These are phyloP conservation scores for Ustilago hordei DNA, from an alignment of 1,284 basidiomycete species.

Conservation along the genomic window DNA sequence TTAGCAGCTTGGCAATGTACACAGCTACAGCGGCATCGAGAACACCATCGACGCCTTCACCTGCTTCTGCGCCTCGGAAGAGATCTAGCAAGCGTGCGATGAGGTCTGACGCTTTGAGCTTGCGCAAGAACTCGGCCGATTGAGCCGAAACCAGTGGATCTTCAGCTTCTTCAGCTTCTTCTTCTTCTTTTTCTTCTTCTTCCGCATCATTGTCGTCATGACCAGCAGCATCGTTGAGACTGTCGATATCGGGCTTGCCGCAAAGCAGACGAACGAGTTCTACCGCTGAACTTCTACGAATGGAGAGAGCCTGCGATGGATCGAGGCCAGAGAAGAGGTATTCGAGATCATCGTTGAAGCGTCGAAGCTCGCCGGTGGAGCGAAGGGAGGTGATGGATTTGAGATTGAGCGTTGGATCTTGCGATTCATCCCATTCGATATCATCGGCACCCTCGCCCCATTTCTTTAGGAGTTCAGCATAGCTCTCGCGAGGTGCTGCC, in stretches of 20 bases:
- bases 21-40: slow-evolving; percentile 41
- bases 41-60: slow-evolving; percentile 43
- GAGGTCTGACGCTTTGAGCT: slow-evolving; percentile 50
- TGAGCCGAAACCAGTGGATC: slow-evolving; percentile 32
- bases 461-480: slow-evolving; percentile 51
- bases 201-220: slow-evolving; percentile 1
- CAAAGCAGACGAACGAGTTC: slow-evolving; percentile 45
- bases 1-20: slow-evolving; percentile 42
- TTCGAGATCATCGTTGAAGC: slow-evolving; percentile 55
- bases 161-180: slow-evolving; percentile 12
- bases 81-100: slow-evolving; percentile 41
- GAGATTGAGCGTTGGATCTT: slow-evolving; percentile 51
- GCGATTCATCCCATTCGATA: slow-evolving; percentile 55
- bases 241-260: slow-evolving; percentile 35
- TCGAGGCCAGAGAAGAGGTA: slow-evolving; percentile 49
- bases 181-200: slow-evolving; percentile 9
- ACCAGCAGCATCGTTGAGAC: slow-evolving; percentile 21
- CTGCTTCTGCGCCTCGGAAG: slow-evolving; percentile 37
- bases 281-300: slow-evolving; percentile 40
- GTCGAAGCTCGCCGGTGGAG: slow-evolving; percentile 43
- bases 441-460: slow-evolving; percentile 53
- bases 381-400: slow-evolving; percentile 53
- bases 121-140: slow-evolving; percentile 50
- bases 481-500: slow-evolving; percentile 41
- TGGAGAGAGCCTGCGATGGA: slow-evolving; percentile 24